Conservation (phyloP, 192 early-diverging fungal species). For the Umbelopsis sp. region DNA sequence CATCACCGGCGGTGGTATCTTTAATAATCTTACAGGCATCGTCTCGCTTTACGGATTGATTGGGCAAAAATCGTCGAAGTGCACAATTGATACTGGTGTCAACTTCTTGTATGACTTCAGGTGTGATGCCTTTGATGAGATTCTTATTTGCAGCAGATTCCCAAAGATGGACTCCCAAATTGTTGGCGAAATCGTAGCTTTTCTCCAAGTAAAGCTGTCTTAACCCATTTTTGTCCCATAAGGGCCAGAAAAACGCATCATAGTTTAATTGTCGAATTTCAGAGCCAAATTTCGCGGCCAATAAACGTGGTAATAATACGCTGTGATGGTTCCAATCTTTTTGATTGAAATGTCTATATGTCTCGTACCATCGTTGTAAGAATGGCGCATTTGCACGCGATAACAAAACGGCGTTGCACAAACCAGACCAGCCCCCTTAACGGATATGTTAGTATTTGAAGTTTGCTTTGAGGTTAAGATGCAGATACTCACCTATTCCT, state of each 20-base stretch:
- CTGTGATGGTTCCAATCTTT: conserved; percentile 49
- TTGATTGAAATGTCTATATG: conserved; percentile 46
- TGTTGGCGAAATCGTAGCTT: conserved; percentile 38
- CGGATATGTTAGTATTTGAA: not conserved
- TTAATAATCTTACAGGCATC: conserved; percentile 27
- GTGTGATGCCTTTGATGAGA: conserved; percentile 33
- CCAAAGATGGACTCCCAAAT: conserved; percentile 40
- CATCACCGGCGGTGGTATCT: conserved; percentile 17
- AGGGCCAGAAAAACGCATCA: conserved; percentile 49
- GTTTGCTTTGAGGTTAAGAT: not conserved
- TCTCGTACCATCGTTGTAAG: conserved; percentile 49
- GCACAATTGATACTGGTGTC: conserved; percentile 44
- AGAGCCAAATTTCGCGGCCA: conserved; percentile 26
- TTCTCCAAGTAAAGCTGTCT: conserved; percentile 44
- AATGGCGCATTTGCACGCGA: conserved; percentile 46
- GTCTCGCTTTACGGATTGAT: conserved; percentile 11
- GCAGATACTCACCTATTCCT: conserved; percentile 37
- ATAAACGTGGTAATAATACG: conserved; percentile 42
- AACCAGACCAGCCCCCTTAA: conserved; percentile 40
- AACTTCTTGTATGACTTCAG: conserved; percentile 30
- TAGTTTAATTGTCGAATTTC: conserved; percentile 39
- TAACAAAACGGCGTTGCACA: conserved; percentile 55
- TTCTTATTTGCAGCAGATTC: conserved; percentile 43
- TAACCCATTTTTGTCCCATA: conserved; percentile 43
- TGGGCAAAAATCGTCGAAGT: conserved; percentile 39